phyloP scores from a whole-genome alignment of 2,329 filamentous ascomycete genomes.

The Microsporum ferrugineum region DNA sequence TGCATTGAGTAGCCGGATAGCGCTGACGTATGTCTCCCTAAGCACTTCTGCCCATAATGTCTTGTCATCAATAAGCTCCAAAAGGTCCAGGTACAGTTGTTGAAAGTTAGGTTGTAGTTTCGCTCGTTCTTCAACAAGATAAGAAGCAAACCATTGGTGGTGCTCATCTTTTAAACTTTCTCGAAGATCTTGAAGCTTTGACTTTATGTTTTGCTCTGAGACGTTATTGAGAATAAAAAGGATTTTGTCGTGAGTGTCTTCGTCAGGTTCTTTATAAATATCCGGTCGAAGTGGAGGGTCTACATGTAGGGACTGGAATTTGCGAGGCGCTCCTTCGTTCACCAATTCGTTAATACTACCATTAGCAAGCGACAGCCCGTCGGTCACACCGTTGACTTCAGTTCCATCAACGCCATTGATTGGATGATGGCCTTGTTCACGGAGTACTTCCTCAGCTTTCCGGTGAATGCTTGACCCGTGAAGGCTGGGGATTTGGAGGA shows the following conservation, averaged over 20 bases:
- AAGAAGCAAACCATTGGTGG: conserved; percentile 92
- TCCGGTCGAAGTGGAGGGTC: conserved; percentile 55
- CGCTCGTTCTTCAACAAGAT: conserved; percentile 88
- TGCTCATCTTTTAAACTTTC: conserved; percentile 68
- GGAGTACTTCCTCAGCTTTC: conserved; percentile 70
- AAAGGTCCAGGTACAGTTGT: conserved; percentile 77
- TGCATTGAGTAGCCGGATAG: conserved; percentile 77
- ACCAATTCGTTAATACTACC: conserved; percentile 56
- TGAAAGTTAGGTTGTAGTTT: conserved; percentile 98
- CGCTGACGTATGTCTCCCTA: conserved; percentile 80
- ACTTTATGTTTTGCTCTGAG: conserved; percentile 73
- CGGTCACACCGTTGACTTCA: conserved; percentile 27
- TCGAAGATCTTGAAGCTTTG: conserved; percentile 71
- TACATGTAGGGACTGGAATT: conserved; percentile 68
- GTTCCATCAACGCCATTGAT: conserved; percentile 43
- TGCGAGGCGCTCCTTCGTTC: conserved; percentile 51
- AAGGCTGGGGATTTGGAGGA: conserved; percentile 70
- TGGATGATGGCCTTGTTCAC: conserved; percentile 50
- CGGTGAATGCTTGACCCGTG: conserved; percentile 74
- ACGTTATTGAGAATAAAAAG: conserved; percentile 96
- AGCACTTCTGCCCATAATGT: conserved; percentile 79
- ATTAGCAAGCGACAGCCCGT: conserved; percentile 51
- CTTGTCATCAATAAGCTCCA: conserved; percentile 70
- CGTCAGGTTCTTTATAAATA: conserved; percentile 68
- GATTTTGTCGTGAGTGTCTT: conserved; percentile 81